A percentile compares a stretch with the other conserved stretches of the same genome.
Evolutionary conservation across 208 protist genomes (phyloP).

Genomic region (Trypanosoma melophagium): DNA sequence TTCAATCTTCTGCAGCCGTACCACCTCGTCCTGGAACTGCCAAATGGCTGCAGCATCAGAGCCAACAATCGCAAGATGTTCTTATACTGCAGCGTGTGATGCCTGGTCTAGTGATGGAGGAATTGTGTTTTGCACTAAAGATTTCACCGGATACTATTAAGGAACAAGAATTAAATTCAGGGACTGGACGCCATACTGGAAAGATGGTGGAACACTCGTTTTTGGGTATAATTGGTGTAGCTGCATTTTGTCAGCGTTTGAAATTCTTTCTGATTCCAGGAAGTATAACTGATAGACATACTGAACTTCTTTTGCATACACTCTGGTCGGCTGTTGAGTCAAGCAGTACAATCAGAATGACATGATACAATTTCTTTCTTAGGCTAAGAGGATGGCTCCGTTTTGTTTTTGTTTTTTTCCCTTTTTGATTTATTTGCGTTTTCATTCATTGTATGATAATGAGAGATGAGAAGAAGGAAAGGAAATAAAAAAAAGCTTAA

Average conservation of each 20-base stretch:
- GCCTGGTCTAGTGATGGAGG: constrained; percentile 52
- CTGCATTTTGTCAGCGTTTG: constrained; percentile 59
- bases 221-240: constrained; percentile 61
- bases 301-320: constrained; percentile 37
- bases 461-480: too few relatives aligned
- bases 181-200: constrained; percentile 6
- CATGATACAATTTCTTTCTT: constrained; percentile 2
- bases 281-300: constrained; percentile 38
- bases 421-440: too few relatives aligned
- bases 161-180: neutral
- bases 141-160: constrained; percentile 25
- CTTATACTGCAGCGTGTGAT: constrained; percentile 46
- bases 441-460: too few relatives aligned
- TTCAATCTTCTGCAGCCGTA: constrained; percentile 23
- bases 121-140: constrained; percentile 51
- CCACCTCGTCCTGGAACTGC: constrained; percentile 12
- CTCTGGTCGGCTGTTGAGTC: constrained; percentile 58
- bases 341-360: constrained; percentile 1
- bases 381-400: neutral
- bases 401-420: too few relatives aligned
- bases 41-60: constrained; percentile 20
- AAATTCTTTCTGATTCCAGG: constrained; percentile 54
- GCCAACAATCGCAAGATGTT: constrained; percentile 16
- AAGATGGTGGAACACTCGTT: constrained; percentile 38
- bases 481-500: too few relatives aligned